These are phyloP conservation scores for Bigelowiella natans DNA, from an alignment of 78 protist species.

Conservation along the genomic window DNA sequence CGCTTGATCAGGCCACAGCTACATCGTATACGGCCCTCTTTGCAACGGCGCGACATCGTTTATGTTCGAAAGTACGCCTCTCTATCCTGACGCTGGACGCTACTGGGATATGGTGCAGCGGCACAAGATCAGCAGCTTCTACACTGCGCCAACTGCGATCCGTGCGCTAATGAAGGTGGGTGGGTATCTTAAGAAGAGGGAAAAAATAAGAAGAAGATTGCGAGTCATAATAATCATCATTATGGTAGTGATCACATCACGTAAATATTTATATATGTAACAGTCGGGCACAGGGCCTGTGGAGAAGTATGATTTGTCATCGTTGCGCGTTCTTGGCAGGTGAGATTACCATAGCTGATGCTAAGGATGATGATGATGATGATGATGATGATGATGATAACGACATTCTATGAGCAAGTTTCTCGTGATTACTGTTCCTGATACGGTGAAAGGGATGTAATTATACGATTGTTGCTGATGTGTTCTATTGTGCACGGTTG, in stretches of 20 bases:
- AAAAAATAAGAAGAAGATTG: not conserved
- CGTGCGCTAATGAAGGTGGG: constrained; percentile 64
- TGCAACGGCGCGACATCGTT: constrained; percentile 77
- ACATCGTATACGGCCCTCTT: constrained; percentile 92
- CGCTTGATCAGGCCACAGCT: constrained; percentile 92
- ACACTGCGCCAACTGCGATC: constrained; percentile 97
- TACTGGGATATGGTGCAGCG: constrained; percentile 24
- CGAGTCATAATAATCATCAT: too few relatives aligned
- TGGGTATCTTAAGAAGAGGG: constrained; percentile 1
- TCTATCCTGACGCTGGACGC: constrained; percentile 63
- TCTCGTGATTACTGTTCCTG: too few relatives aligned
- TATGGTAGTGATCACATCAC: too few relatives aligned
- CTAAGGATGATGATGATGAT: too few relatives aligned
- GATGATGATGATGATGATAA: too few relatives aligned
- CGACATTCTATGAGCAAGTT: too few relatives aligned
- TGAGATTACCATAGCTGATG: too few relatives aligned
- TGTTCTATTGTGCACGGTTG: too few relatives aligned
- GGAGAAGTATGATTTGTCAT: constrained; percentile 20
- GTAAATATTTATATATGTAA: not conserved
- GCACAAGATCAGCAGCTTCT: constrained; percentile 71
- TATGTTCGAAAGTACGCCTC: constrained; percentile 82
- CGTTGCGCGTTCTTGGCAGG: constrained; percentile 52
- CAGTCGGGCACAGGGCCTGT: constrained; percentile 46
- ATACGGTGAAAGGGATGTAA: too few relatives aligned
- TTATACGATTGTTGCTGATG: too few relatives aligned